Conservation (phyloP, 2,329 filamentous ascomycete species). For the Fusarium sp. region DNA sequence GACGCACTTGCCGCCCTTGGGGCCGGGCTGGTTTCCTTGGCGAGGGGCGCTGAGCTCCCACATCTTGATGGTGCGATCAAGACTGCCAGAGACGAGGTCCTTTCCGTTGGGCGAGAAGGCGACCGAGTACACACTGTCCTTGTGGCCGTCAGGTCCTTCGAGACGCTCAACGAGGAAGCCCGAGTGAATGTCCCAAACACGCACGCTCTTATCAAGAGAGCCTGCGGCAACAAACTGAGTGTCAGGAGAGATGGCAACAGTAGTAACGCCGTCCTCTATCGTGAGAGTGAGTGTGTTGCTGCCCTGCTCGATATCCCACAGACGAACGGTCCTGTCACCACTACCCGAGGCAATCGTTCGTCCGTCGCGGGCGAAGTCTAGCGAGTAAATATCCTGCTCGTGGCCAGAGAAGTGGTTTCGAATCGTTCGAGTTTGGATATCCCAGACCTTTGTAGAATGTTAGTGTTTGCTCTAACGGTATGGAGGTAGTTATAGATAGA, state of each 20-base stretch:
- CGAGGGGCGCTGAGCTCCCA: constrained; percentile 87
- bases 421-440: constrained; percentile 83
- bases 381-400: constrained; percentile 97
- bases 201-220: constrained; percentile 95
- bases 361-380: constrained; percentile 93
- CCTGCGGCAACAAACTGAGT: constrained; percentile 93
- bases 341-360: constrained; percentile 94
- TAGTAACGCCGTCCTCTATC: constrained; percentile 97
- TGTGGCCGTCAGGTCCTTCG: constrained; percentile 92
- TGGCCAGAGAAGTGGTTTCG: constrained; percentile 95
- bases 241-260: constrained; percentile 95
- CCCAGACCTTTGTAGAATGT: constrained; percentile 78
- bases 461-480: constrained; percentile 9
- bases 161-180: constrained; percentile 90
- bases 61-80: constrained; percentile 99
- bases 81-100: constrained; percentile 89
- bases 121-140: constrained; percentile 95
- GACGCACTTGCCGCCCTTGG: constrained; percentile 90
- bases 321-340: constrained; percentile 89
- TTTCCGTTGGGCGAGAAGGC: constrained; percentile 94
- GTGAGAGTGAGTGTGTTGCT: constrained; percentile 83
- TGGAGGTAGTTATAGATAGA: neutral
- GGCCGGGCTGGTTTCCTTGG: constrained; percentile 68
- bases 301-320: constrained; percentile 93
- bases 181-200: constrained; percentile 91